Percentiles rank a stretch among this genome's conserved stretches.
phyloP scores from a whole-genome alignment of 768 basidiomycete genomes.

The Trametes coccinea region DNA sequence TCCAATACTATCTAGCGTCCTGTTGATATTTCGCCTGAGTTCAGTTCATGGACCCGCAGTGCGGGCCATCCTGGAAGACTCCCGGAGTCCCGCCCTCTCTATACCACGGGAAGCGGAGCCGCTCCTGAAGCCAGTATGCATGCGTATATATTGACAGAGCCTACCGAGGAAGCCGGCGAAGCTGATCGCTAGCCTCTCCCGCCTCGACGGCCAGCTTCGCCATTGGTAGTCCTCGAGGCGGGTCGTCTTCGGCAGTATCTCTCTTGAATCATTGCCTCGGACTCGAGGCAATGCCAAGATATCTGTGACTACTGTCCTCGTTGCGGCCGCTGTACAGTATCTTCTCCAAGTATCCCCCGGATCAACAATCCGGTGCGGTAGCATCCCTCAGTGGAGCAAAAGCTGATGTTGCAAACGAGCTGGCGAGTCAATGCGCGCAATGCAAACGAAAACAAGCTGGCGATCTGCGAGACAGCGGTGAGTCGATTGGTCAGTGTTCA shows the following conservation, averaged over 20 bases:
- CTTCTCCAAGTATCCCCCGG: no score
- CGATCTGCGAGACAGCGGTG: no score
- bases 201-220: not conserved
- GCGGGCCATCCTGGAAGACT: not conserved
- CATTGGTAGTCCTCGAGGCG: constrained; percentile 8
- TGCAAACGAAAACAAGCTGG: no score
- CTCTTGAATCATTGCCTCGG: constrained; percentile 4
- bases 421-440: no score
- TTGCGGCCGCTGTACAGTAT: not conserved
- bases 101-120: not conserved
- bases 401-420: no score
- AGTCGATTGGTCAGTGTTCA: no score
- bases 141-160: not conserved
- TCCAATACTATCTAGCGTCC: no score
- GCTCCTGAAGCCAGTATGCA: not conserved
- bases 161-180: constrained; percentile 13
- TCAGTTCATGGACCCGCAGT: no score
- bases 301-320: not conserved
- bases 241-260: constrained; percentile 13
- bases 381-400: not conserved
- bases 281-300: not conserved
- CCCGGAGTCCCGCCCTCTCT: not conserved
- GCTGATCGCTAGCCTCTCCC: not conserved
- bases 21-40: no score
- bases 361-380: no score